Conservation (phyloP, 495 filamentous ascomycete genomes). For the Penicillium coprophilum region DNA sequence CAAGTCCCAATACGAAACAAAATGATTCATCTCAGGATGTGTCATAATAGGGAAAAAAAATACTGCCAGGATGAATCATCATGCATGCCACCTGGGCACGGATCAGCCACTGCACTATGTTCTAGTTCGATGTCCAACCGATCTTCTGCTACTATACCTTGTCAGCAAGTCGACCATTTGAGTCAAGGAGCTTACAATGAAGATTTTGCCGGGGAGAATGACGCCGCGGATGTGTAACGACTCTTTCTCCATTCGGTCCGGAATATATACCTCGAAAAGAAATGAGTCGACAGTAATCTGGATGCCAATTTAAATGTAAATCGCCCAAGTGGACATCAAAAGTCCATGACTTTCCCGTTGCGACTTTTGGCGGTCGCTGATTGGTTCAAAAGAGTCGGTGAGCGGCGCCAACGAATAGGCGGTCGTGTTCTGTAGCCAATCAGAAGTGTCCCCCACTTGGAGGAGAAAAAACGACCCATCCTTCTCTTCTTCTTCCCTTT, state of each 20-base stretch:
- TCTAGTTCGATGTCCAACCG: conserved; percentile 1
- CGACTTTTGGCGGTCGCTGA: not conserved
- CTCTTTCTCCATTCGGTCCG: not conserved
- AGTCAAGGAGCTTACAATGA: not conserved
- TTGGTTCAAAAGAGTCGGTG: conserved; percentile 40
- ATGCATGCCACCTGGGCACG: conserved; percentile 12
- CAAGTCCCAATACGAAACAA: conserved; percentile 16
- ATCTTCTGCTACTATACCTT: not conserved
- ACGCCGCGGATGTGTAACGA: conserved; percentile 2
- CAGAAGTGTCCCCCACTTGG: conserved; percentile 25
- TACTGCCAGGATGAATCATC: conserved; percentile 24
- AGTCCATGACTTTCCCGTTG: conserved; percentile 1
- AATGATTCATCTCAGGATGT: conserved; percentile 28
- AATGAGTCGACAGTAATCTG: too few relatives aligned
- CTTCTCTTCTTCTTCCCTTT: conserved; percentile 35
- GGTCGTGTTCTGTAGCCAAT: conserved; percentile 27
- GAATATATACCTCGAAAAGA: not conserved
- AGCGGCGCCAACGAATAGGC: conserved; percentile 36
- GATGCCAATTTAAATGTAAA: not conserved
- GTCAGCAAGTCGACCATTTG: not conserved
- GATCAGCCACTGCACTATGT: conserved; percentile 17
- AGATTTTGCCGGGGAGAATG: not conserved
- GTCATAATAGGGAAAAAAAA: conserved; percentile 1
- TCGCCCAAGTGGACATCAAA: not conserved
- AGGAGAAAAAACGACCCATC: conserved; percentile 36